These are phyloP conservation scores for Rubus idaeus DNA, from an alignment of 306 rosid genomes.

Conservation along the genomic window DNA sequence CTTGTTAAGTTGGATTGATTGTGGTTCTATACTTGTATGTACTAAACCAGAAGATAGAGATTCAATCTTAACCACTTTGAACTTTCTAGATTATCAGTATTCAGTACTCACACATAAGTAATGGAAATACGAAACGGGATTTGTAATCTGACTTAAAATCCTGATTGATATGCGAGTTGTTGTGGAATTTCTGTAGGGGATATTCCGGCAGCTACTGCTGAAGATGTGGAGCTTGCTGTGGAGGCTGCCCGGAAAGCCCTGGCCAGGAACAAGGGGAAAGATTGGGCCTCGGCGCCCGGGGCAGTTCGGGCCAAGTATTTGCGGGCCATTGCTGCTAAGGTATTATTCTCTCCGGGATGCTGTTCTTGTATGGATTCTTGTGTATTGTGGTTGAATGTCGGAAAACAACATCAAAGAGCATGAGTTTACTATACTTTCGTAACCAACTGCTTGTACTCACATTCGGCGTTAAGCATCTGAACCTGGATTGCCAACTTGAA, in stretches of 20 bases:
- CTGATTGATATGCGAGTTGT: neutral
- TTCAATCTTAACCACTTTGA: no score
- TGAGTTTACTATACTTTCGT: no score
- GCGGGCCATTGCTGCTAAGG: constrained; percentile 96
- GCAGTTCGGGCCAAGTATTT: constrained; percentile 78
- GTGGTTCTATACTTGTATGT: neutral
- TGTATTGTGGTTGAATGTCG: neutral
- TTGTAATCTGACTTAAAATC: neutral
- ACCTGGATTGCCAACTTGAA: no score
- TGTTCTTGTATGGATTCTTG: neutral
- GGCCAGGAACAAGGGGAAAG: constrained; percentile 66
- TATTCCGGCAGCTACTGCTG: constrained; percentile 87
- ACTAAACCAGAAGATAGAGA: neutral
- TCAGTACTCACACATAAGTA: no score
- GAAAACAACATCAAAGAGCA: no score
- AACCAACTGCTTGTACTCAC: no score
- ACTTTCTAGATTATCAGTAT: no score
- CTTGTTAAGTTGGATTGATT: neutral
- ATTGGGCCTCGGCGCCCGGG: constrained; percentile 81
- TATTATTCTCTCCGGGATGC: constrained; percentile 5
- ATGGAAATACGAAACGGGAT: neutral
- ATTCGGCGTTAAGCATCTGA: no score
- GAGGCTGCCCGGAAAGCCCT: constrained; percentile 76
- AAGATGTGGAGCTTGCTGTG: constrained; percentile 86
- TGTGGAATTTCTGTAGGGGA: constrained; percentile 49